These are phyloP conservation scores for Cyberlindnera galapagoensis DNA, from an alignment of 805 yeast species.

Conservation along the genomic window DNA sequence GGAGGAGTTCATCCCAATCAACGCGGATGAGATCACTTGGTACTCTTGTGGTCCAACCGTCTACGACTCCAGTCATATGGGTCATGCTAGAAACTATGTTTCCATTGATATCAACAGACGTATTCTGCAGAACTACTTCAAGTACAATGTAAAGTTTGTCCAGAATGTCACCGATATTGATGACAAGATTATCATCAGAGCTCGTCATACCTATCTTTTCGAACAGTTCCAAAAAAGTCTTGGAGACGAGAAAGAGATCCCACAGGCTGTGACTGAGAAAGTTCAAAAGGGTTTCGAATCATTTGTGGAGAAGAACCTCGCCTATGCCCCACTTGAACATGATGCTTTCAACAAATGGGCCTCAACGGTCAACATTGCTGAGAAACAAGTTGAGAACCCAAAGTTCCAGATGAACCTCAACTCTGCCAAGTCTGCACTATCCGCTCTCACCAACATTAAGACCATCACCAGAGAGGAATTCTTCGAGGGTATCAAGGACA, in stretches of 20 bases:
- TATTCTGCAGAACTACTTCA: conserved; percentile 83
- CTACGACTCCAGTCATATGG: conserved; percentile 94
- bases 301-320: conserved; percentile 51
- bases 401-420: conserved; percentile 80
- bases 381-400: conserved; percentile 54
- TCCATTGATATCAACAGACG: conserved; percentile 91
- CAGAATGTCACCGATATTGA: conserved; percentile 99
- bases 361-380: conserved; percentile 39
- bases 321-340: conserved; percentile 30
- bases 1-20: conserved; percentile 67
- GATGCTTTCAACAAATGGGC: conserved; percentile 48
- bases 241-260: conserved; percentile 18
- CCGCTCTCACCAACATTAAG: conserved; percentile 32
- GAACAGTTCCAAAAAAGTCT: conserved; percentile 43
- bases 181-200: conserved; percentile 92
- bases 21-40: conserved; percentile 73
- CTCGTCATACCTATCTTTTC: conserved; percentile 81
- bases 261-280: conserved; percentile 31
- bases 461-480: conserved; percentile 29
- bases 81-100: conserved; percentile 96
- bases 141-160: conserved; percentile 79
- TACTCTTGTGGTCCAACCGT: conserved; percentile 99
- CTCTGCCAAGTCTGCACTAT: conserved; percentile 49
- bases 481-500: conserved; percentile 57
- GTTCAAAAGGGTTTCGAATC: conserved; percentile 37